Percentiles rank a stretch among this genome's conserved stretches.
Evolutionary conservation across 371 early-diverging fungal species (phyloP).

Genomic region (Rhizopus microsporus): DNA sequence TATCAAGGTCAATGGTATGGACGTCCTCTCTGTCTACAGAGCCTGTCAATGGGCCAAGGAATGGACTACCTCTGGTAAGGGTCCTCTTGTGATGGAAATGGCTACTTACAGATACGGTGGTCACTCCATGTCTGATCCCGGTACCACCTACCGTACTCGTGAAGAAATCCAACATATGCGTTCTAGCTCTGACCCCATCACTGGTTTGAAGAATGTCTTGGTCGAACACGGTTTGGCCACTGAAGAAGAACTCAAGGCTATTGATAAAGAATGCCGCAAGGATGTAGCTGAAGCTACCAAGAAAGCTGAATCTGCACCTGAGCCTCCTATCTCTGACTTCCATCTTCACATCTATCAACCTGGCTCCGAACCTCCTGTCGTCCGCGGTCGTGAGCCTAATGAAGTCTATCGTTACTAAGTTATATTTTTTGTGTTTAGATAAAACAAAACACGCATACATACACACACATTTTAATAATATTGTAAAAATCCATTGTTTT

Average conservation of each 20-base stretch:
- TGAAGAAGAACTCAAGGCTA: conserved; percentile 90
- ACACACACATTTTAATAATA: too few species aligned
- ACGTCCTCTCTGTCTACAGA: conserved; percentile 89
- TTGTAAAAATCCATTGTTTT: neutral
- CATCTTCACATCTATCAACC: conserved; percentile 83
- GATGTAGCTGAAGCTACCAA: conserved; percentile 85
- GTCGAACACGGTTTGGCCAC: conserved; percentile 69
- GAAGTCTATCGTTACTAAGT: conserved; percentile 64
- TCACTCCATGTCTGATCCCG: conserved; percentile 99
- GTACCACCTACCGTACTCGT: conserved; percentile 97
- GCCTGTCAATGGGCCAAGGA: conserved; percentile 86
- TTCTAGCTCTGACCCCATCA: conserved; percentile 91
- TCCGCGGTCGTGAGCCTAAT: conserved; percentile 82
- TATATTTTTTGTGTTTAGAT: neutral
- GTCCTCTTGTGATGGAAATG: conserved; percentile 97
- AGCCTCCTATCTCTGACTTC: conserved; percentile 76
- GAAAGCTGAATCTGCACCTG: conserved; percentile 84
- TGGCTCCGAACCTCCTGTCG: conserved; percentile 69
- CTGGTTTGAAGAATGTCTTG: conserved; percentile 82
- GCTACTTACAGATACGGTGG: conserved; percentile 99
- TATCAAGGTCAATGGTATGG: conserved; percentile 93
- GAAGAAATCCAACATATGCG: conserved; percentile 98
- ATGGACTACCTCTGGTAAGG: conserved; percentile 82
- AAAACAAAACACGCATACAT: too few species aligned
- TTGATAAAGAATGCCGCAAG: conserved; percentile 89